Evolutionary conservation across 2,329 filamentous ascomycete genomes (phyloP).

Genomic region (Stachybotrys chlorohalonatus): DNA sequence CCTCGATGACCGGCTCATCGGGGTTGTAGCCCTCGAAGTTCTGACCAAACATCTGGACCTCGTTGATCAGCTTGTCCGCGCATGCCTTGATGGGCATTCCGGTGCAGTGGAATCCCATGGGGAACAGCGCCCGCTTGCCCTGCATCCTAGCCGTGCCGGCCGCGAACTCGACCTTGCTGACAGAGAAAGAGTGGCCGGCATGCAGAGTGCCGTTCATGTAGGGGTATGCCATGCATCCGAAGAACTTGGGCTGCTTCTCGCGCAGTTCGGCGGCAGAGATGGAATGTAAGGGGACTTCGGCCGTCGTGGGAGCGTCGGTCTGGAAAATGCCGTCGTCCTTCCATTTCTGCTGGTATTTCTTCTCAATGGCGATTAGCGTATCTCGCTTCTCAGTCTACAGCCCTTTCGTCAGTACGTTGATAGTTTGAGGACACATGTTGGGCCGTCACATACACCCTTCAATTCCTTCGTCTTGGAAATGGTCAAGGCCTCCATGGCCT

Average conservation of each 20-base stretch:
- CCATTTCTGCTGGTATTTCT: conserved; percentile 76
- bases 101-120: conserved; percentile 85
- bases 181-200: conserved; percentile 86
- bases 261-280: conserved; percentile 68
- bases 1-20: conserved; percentile 43
- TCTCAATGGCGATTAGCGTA: conserved; percentile 71
- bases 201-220: conserved; percentile 88
- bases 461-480: conserved; percentile 53
- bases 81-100: conserved; percentile 98
- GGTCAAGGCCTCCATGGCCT: conserved; percentile 41
- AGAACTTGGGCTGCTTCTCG: conserved; percentile 82
- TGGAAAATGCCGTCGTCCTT: conserved; percentile 58
- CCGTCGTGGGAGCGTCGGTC: conserved; percentile 69
- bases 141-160: conserved; percentile 83
- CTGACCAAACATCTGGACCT: conserved; percentile 81
- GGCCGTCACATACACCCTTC: conserved; percentile 37
- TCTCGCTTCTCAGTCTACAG: conserved; percentile 77
- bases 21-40: conserved; percentile 73
- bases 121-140: conserved; percentile 79
- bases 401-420: conserved; percentile 3
- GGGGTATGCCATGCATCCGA: conserved; percentile 47
- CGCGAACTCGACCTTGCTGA: conserved; percentile 88
- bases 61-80: conserved; percentile 86
- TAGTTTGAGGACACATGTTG: neutral
- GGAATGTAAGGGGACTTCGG: conserved; percentile 67